Base-by-base conservation (phyloP, 345 rosid genomes). In the Brassica napus region DNA sequence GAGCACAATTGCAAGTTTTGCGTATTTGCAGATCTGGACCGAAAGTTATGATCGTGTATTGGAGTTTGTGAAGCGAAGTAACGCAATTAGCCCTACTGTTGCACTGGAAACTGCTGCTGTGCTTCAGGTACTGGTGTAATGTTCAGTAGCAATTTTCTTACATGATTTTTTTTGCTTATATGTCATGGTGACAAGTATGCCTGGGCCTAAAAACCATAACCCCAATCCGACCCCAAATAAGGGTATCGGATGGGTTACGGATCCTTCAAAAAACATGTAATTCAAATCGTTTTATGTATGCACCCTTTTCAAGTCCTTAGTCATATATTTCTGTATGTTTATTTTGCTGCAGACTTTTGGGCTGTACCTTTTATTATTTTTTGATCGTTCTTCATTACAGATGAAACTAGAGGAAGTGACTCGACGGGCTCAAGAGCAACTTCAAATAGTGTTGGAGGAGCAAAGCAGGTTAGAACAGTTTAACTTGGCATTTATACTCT, bases 21-120 rank as follows among this genome's bases (percentile, higher is more conserved):
- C 75, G n/a, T 68, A 68, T 73, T 52, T 76, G 80, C 85, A 94
- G 98, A 88, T 95, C 78, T 85, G 91, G 86, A 89, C 86, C 86
- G 96, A 91, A 85, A 95, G 99, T 84, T 90, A 82, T 86, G 97
- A 90, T 88, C 92, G 91, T 9, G 87, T 90, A 78, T 83, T 89
- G 75, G 99, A 91, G 82, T 93, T 95, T 87, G 84, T 95, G 82
- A 91, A 85, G 90, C 89, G 99, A 77, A 95, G 99, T 82, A 93
- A 83, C 79, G 98, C 98, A 54, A 88, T 95, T 71, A 95, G 99
- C 81, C 99, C 99, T 72, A 84, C 90, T 74, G 88, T 91, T 85
- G 94, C 97, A 15, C 77, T 89, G 83, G 99, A 95, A 87, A 95
- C 99, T 81, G 98, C 99, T 63, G 87, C 93, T 85, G 99, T 87